Base-by-base conservation (phyloP, 1,284 basidiomycete species). In the Wallemia mellicola region DNA sequence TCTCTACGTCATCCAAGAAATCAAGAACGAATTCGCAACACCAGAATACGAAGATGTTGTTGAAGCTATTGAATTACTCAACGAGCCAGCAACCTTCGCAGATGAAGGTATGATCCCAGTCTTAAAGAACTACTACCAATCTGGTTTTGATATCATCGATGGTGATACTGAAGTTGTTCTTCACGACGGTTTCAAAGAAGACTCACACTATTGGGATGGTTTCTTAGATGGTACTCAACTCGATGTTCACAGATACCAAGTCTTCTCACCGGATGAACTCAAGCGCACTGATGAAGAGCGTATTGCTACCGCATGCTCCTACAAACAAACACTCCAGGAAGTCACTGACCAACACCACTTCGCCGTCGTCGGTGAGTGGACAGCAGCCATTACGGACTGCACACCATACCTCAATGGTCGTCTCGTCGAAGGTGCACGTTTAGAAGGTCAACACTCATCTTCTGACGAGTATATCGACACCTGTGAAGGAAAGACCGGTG, bases 231-330 rank as follows among this genome's bases (percentile, higher is more conserved):
- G 78, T 30, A 86, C 91, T 26, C 76, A 81, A 25, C 76, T 94
- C 70, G 89, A 94, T 70, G 85, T 62, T 75, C 83, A 87, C 69
- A 75, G 81, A 69, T 86, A 87, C 67, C 83, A 85, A 67, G 77
- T 85, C 59, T 86, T 86, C 70, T 79, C 77, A 64, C 71, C 77
- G 64, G 67, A 67, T 11, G 77, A 80, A 66, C 71, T 82, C 11
- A 66, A 71, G 27, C 74, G 78, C 38, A 71, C 77, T 28, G 73
- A 75, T 62, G 72, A 76, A 60, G 72, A 79, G 26, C 80, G 81
- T 64, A 72, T 81, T 59, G 67, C 67, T 38, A 78, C 79, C 65
- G 59, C 30, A 55, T 14, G 7, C 26, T 11, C 24, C 28, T 55
- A 7, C 27, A 24, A 22, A 22, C 28, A 30, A 28, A 28, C 33